These are phyloP conservation scores for Dendrobium catenatum DNA, from an alignment of 106 monocot species.

Conservation along the genomic window DNA sequence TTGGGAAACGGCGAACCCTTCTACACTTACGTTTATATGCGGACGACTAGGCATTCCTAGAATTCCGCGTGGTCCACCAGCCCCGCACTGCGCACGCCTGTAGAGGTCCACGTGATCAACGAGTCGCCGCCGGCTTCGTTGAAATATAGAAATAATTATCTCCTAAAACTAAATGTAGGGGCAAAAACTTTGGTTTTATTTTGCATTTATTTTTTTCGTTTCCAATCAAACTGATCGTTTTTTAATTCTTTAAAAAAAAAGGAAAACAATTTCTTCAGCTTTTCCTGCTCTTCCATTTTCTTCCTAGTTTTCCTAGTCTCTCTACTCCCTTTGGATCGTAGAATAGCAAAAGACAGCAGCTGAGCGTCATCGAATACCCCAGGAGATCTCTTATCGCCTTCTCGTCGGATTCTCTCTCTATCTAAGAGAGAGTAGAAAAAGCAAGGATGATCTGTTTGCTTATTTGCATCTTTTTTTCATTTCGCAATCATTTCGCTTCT, in stretches of 20 bases:
- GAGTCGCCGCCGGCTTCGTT: slow-evolving; percentile 5
- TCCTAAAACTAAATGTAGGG: background rate
- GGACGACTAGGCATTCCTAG: too few species aligned
- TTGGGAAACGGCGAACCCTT: too few species aligned
- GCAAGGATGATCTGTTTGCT: background rate
- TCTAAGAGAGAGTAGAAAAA: background rate
- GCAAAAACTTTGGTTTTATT: background rate
- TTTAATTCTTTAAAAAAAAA: too few species aligned
- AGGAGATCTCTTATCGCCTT: background rate
- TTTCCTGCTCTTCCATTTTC: background rate
- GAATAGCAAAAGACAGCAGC: background rate
- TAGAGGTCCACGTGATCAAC: background rate
- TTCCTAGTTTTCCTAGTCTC: background rate
- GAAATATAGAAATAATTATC: background rate
- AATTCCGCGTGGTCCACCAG: too few species aligned
- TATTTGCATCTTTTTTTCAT: background rate
- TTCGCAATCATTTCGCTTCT: slow-evolving; percentile 2
- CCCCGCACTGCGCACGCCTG: too few species aligned
- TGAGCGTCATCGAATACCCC: background rate
- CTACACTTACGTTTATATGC: too few species aligned
- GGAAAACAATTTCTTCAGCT: background rate
- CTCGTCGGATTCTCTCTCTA: background rate
- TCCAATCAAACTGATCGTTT: background rate
- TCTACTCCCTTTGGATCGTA: background rate
- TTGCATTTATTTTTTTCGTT: background rate